Conservation (phyloP, 768 basidiomycete species). For the Mycena olivaceomarginata region DNA sequence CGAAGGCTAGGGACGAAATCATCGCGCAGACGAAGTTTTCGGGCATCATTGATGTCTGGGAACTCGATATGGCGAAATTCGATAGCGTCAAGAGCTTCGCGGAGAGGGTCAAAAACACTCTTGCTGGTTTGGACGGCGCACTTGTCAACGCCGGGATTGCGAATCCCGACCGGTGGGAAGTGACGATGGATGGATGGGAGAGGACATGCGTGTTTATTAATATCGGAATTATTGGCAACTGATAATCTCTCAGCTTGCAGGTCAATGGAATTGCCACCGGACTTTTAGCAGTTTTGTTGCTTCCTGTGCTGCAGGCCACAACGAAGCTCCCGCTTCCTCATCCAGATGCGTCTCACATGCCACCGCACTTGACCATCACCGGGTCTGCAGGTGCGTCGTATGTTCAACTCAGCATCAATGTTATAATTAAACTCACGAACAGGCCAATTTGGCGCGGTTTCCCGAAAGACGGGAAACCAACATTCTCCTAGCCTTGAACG, state of each 20-base stretch:
- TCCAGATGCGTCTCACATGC: not conserved
- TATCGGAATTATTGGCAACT: no score
- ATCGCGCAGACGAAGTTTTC: conserved; percentile 42
- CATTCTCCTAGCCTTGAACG: conserved; percentile 32
- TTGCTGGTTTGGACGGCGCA: conserved; percentile 50
- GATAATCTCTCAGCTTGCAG: no score
- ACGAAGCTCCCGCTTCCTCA: not conserved
- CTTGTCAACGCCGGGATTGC: conserved; percentile 54
- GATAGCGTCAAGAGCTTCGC: conserved; percentile 56
- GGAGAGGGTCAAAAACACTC: conserved; percentile 48
- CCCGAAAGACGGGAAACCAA: not conserved
- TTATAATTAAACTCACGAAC: not conserved
- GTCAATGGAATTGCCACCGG: conserved; percentile 10
- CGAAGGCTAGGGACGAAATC: conserved; percentile 38
- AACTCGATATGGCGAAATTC: conserved; percentile 56
- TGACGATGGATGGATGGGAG: conserved; percentile 58
- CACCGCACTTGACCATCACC: conserved; percentile 37
- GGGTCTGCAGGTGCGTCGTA: conserved; percentile 18
- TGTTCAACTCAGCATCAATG: not conserved
- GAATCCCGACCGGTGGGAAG: conserved; percentile 7
- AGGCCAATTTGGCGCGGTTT: conserved; percentile 1
- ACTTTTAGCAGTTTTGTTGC: conserved; percentile 32
- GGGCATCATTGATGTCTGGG: conserved; percentile 51
- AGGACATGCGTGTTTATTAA: conserved; percentile 46
- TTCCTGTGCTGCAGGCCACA: conserved; percentile 31